Percentiles rank a stretch among this genome's conserved stretches.
phyloP scores from a whole-genome alignment of 2,329 filamentous ascomycete species.

The Aureobasidium namibiae region DNA sequence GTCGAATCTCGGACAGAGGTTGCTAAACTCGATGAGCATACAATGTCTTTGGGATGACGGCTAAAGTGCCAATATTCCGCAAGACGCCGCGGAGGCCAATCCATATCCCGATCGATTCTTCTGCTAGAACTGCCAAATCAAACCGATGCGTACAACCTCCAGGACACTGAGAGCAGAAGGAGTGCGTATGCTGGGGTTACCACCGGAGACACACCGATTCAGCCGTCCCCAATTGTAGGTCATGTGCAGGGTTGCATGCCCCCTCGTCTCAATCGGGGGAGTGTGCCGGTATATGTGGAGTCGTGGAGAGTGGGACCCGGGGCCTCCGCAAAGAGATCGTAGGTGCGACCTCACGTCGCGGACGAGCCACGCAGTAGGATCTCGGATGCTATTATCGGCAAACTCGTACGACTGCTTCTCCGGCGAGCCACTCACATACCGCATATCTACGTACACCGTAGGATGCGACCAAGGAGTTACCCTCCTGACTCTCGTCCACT shows the following conservation, averaged over 20 bases:
- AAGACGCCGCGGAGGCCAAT: neutral
- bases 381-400: neutral
- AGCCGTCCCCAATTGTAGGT: neutral
- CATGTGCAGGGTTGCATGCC: neutral
- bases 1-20: neutral
- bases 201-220: slow-evolving; percentile 1
- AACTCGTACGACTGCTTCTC: neutral
- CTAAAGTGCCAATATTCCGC: neutral
- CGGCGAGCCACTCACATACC: neutral
- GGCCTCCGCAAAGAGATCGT: slow-evolving; percentile 4
- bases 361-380: neutral
- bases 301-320: neutral
- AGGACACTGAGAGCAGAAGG: neutral
- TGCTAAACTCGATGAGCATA: neutral
- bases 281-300: slow-evolving; percentile 5
- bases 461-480: neutral
- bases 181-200: neutral
- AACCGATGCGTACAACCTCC: neutral
- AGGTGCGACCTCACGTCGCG: slow-evolving; percentile 1
- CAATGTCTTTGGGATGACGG: neutral
- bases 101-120: neutral
- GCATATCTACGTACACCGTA: neutral
- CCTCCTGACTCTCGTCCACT: neutral
- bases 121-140: neutral
- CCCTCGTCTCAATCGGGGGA: neutral